Evolutionary conservation across 163 green algal genomes (phyloP).

Genomic region (Coccomyxa subellipsoidea): DNA sequence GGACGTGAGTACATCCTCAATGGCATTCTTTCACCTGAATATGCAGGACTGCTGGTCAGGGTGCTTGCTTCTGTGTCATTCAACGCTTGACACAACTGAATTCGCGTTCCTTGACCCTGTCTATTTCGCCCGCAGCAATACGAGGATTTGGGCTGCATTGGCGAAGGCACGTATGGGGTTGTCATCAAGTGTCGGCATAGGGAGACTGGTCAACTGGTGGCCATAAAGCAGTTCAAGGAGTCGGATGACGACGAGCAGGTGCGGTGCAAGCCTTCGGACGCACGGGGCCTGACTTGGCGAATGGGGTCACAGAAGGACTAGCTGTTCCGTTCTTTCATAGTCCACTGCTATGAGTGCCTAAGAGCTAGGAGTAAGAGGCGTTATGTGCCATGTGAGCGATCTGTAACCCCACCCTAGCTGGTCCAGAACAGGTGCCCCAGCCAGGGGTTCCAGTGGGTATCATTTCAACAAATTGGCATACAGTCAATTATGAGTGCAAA

Average conservation of each 20-base stretch:
- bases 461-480: too few species aligned
- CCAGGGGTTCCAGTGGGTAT: too few species aligned
- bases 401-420: background rate
- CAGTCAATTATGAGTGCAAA: background rate
- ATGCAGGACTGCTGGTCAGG: background rate
- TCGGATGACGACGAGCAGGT: slow-evolving; percentile 49
- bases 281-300: background rate
- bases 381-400: background rate
- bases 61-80: background rate
- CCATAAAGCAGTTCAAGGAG: slow-evolving; percentile 91
- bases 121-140: slow-evolving; percentile 36
- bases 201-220: slow-evolving; percentile 69
- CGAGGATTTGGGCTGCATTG: slow-evolving; percentile 70
- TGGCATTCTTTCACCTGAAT: too few species aligned
- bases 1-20: background rate
- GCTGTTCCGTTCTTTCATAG: too few species aligned
- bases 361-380: background rate
- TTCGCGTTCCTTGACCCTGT: background rate
- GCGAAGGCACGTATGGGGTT: slow-evolving; percentile 85
- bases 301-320: too few species aligned
- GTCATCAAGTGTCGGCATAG: slow-evolving; percentile 83
- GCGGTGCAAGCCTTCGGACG: background rate
- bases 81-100: background rate
- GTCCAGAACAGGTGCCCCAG: background rate
- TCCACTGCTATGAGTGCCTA: too few species aligned